Percentiles rank a stretch among this genome's conserved stretches.
These are phyloP conservation scores for Pseudonectria foliicola DNA, from an alignment of 2,329 filamentous ascomycete genomes.

Conservation along the genomic window DNA sequence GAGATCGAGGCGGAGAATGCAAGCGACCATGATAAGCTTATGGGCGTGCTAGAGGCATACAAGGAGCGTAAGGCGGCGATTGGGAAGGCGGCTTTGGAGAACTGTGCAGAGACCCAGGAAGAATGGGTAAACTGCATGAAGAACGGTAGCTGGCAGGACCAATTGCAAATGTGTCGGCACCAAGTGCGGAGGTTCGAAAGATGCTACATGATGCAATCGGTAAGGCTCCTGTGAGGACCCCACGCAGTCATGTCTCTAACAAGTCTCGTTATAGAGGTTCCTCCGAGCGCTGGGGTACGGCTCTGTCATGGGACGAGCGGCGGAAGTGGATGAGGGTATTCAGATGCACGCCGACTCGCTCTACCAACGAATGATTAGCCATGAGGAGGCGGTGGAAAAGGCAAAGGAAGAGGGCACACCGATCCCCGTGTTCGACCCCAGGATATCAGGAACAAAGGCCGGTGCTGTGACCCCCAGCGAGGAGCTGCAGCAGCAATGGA, in stretches of 20 bases:
- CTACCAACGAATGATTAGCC: conserved; percentile 78
- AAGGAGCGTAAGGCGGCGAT: conserved; percentile 76
- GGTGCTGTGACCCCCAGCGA: conserved; percentile 27
- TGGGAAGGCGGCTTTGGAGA: conserved; percentile 78
- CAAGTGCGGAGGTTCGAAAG: conserved; percentile 73
- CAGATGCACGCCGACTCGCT: conserved; percentile 93
- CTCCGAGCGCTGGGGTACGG: conserved; percentile 87
- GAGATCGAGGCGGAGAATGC: conserved; percentile 63
- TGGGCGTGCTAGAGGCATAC: conserved; percentile 73
- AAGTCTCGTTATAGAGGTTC: conserved; percentile 54
- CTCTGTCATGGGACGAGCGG: conserved; percentile 54
- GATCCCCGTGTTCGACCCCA: conserved; percentile 51
- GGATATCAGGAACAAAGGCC: conserved; percentile 35
- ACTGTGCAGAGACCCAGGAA: conserved; percentile 82
- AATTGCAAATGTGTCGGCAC: conserved; percentile 71
- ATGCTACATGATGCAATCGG: conserved; percentile 84
- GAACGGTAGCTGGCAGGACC: conserved; percentile 58
- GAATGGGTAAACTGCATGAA: conserved; percentile 78
- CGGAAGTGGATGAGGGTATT: conserved; percentile 73
- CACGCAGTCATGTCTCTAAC: background rate
- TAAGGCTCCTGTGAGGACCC: conserved; percentile 30
- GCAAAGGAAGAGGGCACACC: conserved; percentile 56
- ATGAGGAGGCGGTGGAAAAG: conserved; percentile 68
- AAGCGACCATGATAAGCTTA: conserved; percentile 72
- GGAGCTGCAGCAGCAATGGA: conserved; percentile 44